Percentiles rank a stretch among this genome's conserved stretches.
Conservation (phyloP, 495 filamentous ascomycete species). For the Aspergillus egyptiacus region DNA sequence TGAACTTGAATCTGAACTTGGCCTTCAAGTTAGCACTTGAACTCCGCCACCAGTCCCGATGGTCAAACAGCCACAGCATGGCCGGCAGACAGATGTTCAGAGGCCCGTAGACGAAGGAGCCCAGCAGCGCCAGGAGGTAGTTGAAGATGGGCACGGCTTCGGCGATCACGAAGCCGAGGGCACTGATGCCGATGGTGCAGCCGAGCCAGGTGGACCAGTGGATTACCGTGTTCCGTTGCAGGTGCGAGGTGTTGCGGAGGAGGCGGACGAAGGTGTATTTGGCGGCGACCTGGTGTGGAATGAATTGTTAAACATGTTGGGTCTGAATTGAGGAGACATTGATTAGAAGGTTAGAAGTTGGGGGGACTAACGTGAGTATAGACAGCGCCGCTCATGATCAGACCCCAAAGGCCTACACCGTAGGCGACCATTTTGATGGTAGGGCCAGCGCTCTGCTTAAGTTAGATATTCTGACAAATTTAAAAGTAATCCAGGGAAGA, state of each 20-base stretch:
- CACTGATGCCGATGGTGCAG: slow-evolving; percentile 48
- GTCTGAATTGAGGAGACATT: slow-evolving; percentile 17
- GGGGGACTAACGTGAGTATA: slow-evolving; percentile 27
- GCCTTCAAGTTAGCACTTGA: too few species aligned
- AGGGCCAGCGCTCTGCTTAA: slow-evolving; percentile 44
- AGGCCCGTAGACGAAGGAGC: slow-evolving; percentile 32
- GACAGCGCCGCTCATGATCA: slow-evolving; percentile 51
- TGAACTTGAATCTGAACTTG: not conserved
- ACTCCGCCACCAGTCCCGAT: not conserved
- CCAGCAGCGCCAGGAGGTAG: slow-evolving; percentile 49
- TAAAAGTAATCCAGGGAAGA: not conserved
- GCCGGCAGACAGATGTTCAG: not conserved
- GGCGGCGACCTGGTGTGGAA: slow-evolving; percentile 45
- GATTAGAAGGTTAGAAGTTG: not conserved
- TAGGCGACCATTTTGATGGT: slow-evolving; percentile 61
- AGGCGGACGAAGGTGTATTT: slow-evolving; percentile 62
- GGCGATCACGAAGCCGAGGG: slow-evolving; percentile 57
- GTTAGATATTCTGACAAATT: not conserved
- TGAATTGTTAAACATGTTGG: too few species aligned
- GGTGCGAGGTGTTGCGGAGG: slow-evolving; percentile 46
- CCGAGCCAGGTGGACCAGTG: slow-evolving; percentile 49
- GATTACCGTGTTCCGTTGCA: slow-evolving; percentile 49
- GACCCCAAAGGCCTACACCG: slow-evolving; percentile 65
- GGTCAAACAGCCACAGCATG: not conserved
- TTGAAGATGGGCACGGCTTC: slow-evolving; percentile 52